Evolutionary conservation across 805 yeast species (phyloP), one percentile per base, ranked within the genome.

Genomic region (Nakazawaea sp.): DNA sequence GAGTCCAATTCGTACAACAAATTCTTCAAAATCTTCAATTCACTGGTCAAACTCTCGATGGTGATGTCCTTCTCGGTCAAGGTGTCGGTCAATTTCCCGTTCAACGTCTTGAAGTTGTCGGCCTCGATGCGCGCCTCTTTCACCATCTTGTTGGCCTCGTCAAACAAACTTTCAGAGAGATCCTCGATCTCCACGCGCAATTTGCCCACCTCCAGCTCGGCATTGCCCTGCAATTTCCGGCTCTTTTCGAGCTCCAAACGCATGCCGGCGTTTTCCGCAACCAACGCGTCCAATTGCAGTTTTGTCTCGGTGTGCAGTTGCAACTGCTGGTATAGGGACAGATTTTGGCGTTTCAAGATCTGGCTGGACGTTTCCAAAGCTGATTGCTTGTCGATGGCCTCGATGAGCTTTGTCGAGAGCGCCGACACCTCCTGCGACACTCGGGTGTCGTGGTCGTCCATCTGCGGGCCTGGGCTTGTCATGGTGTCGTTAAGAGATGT

Each of bases 91-190:
- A 83, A 53, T 44, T 70, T 76, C 24, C 69, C 60, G 47, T 82
- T 82, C 45, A 78, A 75, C 34, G 72, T 57, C 47, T 78, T 76
- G 43, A 66, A 66, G 24, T 73, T 75, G 50, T 78, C 69, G 4
- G 79, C 72, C 40, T 80, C 82, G 36, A 75, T 67, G 42, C 84
- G 74, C 0, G 95, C 95, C 43, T 78, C 75, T 33, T 81, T 75
- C 5, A 86, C 96, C 85, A 85, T 84, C 34, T 71, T 69, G 52
- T 86, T 86, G 11, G 96, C 96, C 52, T 87, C 92, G 44, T 75
- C 81, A 52, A 86, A 86, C 23, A 86, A 59, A 1, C 88, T 75
- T 1, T 80, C 85, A 1, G 88, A 75, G 32, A 86, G 59, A 27
- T 85, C 95, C 51, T 84, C 92, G 26, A 86, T 82, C 52, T 86